These are phyloP conservation scores for Brassica incana DNA, from an alignment of 345 rosid species.

Conservation along the genomic window DNA sequence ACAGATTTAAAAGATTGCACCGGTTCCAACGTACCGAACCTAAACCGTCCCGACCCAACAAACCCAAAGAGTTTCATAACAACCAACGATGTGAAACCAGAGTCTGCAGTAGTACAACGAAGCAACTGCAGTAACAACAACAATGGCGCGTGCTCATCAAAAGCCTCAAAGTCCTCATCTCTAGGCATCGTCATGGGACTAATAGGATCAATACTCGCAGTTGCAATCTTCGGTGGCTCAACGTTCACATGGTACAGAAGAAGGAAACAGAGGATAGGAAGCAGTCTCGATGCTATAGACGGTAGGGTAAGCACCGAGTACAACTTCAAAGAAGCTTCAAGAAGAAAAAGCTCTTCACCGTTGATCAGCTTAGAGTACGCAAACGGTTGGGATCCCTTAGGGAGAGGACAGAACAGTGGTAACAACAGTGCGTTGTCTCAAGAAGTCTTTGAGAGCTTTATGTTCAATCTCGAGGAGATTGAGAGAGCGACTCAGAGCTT, in stretches of 20 bases:
- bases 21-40: conserved; percentile 38
- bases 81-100: conserved; percentile 53
- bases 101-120: conserved; percentile 57
- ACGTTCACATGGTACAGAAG: conserved; percentile 60
- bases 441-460: conserved; percentile 84
- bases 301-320: conserved; percentile 67
- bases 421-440: conserved; percentile 57
- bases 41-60: conserved; percentile 67
- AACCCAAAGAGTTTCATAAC: conserved; percentile 46
- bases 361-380: conserved; percentile 87
- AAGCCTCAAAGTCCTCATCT: conserved; percentile 36
- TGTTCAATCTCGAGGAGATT: conserved; percentile 90
- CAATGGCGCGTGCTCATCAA: conserved; percentile 35
- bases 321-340: conserved; percentile 53
- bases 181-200: conserved; percentile 53
- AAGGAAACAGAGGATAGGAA: conserved; percentile 71
- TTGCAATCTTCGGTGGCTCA: conserved; percentile 49
- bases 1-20: conserved; percentile 52
- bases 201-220: conserved; percentile 44
- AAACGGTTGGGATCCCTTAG: conserved; percentile 93
- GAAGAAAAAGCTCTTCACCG: conserved; percentile 66
- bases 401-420: conserved; percentile 47
- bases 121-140: conserved; percentile 46
- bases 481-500: conserved; percentile 94
- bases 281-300: conserved; percentile 56